A percentile compares a stretch with the other conserved stretches of the same genome.
These are phyloP conservation scores for Dactylellina leptospora DNA, from an alignment of 2,329 filamentous ascomycete genomes.

Conservation along the genomic window DNA sequence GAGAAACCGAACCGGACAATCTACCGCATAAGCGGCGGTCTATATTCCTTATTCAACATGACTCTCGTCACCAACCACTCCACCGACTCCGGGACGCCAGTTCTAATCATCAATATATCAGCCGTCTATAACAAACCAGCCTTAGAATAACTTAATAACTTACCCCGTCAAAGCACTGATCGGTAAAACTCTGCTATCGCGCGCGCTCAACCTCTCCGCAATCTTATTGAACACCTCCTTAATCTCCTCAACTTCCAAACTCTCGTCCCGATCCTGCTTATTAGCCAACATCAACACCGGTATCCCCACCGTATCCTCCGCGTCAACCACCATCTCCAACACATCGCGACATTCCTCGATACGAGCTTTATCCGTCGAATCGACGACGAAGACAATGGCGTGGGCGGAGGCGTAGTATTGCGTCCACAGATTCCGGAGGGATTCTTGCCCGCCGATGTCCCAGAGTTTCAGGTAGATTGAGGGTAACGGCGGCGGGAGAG, in stretches of 20 bases:
- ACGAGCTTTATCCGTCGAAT: slow-evolving; percentile 87
- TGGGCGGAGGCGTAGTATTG: slow-evolving; percentile 94
- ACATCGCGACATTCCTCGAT: slow-evolving; percentile 89
- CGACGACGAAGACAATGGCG: slow-evolving; percentile 97
- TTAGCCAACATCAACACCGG: slow-evolving; percentile 92
- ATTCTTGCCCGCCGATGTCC: slow-evolving; percentile 95
- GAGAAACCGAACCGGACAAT: background rate
- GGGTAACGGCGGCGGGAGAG: slow-evolving; percentile 67
- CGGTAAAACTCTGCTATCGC: slow-evolving; percentile 86
- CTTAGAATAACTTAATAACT: no score
- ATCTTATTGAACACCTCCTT: slow-evolving; percentile 98
- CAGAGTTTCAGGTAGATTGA: slow-evolving; percentile 98
- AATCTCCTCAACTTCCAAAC: slow-evolving; percentile 94
- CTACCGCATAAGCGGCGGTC: slow-evolving; percentile 91
- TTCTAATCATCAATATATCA: slow-evolving; percentile 60
- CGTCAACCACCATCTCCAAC: slow-evolving; percentile 86
- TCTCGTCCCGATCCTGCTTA: slow-evolving; percentile 97
- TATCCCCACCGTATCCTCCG: slow-evolving; percentile 87
- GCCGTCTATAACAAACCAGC: no score
- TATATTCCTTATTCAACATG: slow-evolving; percentile 93
- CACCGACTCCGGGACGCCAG: slow-evolving; percentile 91
- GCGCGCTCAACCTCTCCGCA: slow-evolving; percentile 78
- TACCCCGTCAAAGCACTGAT: slow-evolving; percentile 84
- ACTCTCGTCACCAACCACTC: slow-evolving; percentile 93
- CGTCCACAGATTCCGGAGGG: slow-evolving; percentile 89